Base-by-base conservation (phyloP, 345 rosid species). In the Cardamine resedifolia region DNA sequence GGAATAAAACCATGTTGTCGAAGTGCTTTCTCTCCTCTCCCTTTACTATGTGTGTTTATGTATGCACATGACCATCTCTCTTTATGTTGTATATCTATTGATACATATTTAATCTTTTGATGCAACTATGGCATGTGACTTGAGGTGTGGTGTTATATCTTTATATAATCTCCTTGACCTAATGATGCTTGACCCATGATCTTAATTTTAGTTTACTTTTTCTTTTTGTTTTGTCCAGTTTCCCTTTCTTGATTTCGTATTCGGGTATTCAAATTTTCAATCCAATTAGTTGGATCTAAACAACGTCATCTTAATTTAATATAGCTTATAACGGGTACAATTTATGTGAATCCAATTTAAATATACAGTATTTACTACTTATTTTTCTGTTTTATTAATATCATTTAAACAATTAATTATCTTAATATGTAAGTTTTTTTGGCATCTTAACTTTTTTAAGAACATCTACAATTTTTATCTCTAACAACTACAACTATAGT, bases 171-270 rank as follows among this genome's bases (percentile, higher is more conserved):
- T 66, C 59, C 62, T 68, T 68, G 51, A 75, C 74, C 79, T 75
- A 70, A 70, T 70, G 72, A 76, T 70, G 79, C 75, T 34, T 63
- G 65, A 55, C 79, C 74, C 75, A 76, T 76, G 45, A 76, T 63
- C 71, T 70, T 76, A 56, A 64, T 55, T 63, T 70, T 62, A 62
- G n/a, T 55, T 48, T 72, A 53, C 48, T 47, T 47, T 53, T 27
- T 72, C 36, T 43, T 55, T 73, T 64, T 73, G 31, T 66, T 73
- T 58, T 73, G 59, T 57, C 44, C 43, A 57, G 15, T 56, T 57
- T 24, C 65, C 30, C 48, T 58, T 58, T 45, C 59, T 66, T 57
- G 53, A 7, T 28, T 63, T 30, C 44, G 15, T 64, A 47, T 31
- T 65, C 11, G 33, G 6, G 3, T 24, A 38, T n/a, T 36, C 16